Base-by-base conservation (phyloP, 2,329 filamentous ascomycete genomes). In the Fusarium annulatum region DNA sequence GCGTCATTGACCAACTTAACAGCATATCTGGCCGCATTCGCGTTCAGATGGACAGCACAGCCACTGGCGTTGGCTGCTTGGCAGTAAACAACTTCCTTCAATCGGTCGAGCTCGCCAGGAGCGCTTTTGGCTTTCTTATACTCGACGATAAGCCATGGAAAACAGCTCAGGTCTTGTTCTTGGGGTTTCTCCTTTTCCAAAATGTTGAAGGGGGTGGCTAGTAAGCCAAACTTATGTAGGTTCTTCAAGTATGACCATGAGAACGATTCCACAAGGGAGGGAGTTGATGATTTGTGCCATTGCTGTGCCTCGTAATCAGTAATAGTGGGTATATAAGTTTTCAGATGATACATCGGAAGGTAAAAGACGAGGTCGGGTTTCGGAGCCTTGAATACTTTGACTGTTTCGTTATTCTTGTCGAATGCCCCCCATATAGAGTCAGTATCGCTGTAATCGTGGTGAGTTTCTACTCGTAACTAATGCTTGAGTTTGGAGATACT, bases 1-100 rank as follows among this genome's bases (percentile, higher is more conserved):
- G 38, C 69, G 1, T 64, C 5, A 2, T 62, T 7, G 0, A 23
- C 16, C 4, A 70, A 2, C 36, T 48, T 15, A 3, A 48, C 9
- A 1, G 74, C 55, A 30, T 66, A 73, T 6, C 15, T 48, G 0
- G 76, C 64, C 2, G 63, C 28, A 12, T 46, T 56, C 12, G 60
- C n/a, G 15, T 64, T 67, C 11, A 77, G 10, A 33, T 39, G 52
- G 26, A 77, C 39, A 3, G 76, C 74, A 28, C 73, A 76, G 10
- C 61, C 71, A 2, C 45, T 67, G 1, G 33, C 76, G 15, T 76
- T 76, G 0, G 58, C 64, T 23, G 69, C 73, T 23, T 75, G 74
- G 12, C 67, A 72, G 9, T 46, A 71, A 18, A 67, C 67, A 3
- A 11, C 39, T 8, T 36, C n/a, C 2, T 16, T 0, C 15, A 30